A percentile compares a stretch with the other conserved stretches of the same genome.
Conservation (phyloP, 129 eudicot species). For the Cynara cardunculus region DNA sequence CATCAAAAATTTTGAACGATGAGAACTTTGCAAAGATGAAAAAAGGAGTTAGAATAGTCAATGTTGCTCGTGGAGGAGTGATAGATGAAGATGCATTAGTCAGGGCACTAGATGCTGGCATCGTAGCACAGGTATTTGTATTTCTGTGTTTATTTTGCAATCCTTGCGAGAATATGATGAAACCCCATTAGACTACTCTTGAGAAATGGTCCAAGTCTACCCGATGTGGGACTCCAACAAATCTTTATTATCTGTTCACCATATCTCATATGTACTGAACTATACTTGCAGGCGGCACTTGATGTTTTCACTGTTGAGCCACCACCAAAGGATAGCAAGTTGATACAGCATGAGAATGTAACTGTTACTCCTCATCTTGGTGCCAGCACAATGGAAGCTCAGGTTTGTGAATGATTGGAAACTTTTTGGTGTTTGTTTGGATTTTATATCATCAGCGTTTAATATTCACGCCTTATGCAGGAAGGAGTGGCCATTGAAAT, state of each 20-base stretch:
- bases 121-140: slow-evolving; percentile 80
- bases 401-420: slow-evolving; percentile 44
- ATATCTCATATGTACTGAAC: neutral
- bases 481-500: slow-evolving; percentile 99
- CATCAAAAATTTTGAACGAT: slow-evolving; percentile 71
- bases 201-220: too few relatives aligned
- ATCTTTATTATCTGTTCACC: too few relatives aligned
- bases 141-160: neutral
- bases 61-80: slow-evolving; percentile 99
- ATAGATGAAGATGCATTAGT: slow-evolving; percentile 95
- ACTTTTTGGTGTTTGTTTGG: neutral
- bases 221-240: too few relatives aligned
- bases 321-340: slow-evolving; percentile 86
- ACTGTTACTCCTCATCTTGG: slow-evolving; percentile 99
- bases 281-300: slow-evolving; percentile 80
- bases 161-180: too few relatives aligned
- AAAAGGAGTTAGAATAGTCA: slow-evolving; percentile 84
- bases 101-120: slow-evolving; percentile 91
- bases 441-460: neutral
- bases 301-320: slow-evolving; percentile 99
- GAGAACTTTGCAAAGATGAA: slow-evolving; percentile 97
- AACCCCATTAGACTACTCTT: too few relatives aligned
- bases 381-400: slow-evolving; percentile 98
- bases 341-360: slow-evolving; percentile 77
- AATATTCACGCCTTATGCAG: slow-evolving; percentile 35